Conservation (phyloP, 768 basidiomycete species). For the Mycena vitilis region DNA sequence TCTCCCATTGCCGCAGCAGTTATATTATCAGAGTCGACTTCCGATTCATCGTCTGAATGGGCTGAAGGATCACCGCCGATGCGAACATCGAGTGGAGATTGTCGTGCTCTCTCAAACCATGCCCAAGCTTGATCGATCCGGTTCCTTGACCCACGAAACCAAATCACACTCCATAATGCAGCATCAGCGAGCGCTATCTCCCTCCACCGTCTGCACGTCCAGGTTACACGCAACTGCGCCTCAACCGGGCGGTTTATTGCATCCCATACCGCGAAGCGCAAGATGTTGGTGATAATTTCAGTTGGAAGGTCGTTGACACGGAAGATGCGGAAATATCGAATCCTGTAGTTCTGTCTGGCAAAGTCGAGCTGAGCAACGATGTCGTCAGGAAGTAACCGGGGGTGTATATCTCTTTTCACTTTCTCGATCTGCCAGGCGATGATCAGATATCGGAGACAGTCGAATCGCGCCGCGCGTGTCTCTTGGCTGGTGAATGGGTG, state of each 20-base stretch:
- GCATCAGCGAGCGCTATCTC: constrained; percentile 59
- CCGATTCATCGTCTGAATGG: constrained; percentile 35
- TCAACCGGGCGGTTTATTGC: constrained; percentile 46
- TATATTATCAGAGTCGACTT: constrained; percentile 36
- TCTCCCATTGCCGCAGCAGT: constrained; percentile 55
- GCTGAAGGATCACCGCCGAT: constrained; percentile 55
- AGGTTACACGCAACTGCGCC: constrained; percentile 63
- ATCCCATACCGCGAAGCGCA: constrained; percentile 69
- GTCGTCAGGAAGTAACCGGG: constrained; percentile 27
- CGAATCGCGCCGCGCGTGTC: constrained; percentile 16
- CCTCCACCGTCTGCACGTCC: constrained; percentile 71
- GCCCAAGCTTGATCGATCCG: constrained; percentile 60
- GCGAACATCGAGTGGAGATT: constrained; percentile 69
- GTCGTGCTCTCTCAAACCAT: constrained; percentile 69
- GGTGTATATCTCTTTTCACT: constrained; percentile 36
- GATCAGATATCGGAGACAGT: constrained; percentile 32
- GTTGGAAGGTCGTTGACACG: constrained; percentile 68
- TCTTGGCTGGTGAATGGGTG: constrained; percentile 35
- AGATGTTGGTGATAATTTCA: constrained; percentile 75
- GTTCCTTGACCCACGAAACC: constrained; percentile 65
- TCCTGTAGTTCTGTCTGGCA: constrained; percentile 28
- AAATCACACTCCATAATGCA: constrained; percentile 73
- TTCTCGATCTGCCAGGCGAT: constrained; percentile 28
- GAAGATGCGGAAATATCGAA: constrained; percentile 35
- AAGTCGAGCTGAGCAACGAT: constrained; percentile 37